These are phyloP conservation scores for Debaryomyces psychrophilus DNA, from an alignment of 1,139 yeast genomes.

Conservation along the genomic window DNA sequence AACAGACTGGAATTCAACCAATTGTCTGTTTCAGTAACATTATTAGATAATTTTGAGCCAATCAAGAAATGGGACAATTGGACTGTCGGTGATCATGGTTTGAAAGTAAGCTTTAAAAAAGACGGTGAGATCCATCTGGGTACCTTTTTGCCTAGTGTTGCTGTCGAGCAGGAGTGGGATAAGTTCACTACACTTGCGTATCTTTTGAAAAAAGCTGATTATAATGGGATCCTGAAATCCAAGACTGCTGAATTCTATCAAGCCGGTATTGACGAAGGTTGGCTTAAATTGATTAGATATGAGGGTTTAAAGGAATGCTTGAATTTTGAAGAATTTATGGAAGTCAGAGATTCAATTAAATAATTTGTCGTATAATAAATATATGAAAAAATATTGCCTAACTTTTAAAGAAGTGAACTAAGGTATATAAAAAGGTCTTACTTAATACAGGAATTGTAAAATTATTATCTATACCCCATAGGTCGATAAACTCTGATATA, in stretches of 20 bases:
- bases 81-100: conserved; percentile 83
- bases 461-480: conserved; percentile 83
- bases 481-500: conserved; percentile 80
- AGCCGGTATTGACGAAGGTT: conserved; percentile 36
- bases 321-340: conserved; percentile 30
- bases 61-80: conserved; percentile 63
- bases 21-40: conserved; percentile 57
- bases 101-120: conserved; percentile 55
- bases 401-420: conserved; percentile 32
- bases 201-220: conserved; percentile 72
- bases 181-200: conserved; percentile 69
- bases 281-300: conserved; percentile 40
- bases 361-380: background rate
- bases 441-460: conserved; percentile 90
- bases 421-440: conserved; percentile 60
- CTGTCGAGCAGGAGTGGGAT: conserved; percentile 87
- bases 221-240: conserved; percentile 20
- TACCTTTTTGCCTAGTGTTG: conserved; percentile 89
- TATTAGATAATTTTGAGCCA: conserved; percentile 61
- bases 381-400: background rate
- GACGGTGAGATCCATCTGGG: conserved; percentile 53
- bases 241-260: conserved; percentile 29
- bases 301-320: conserved; percentile 40
- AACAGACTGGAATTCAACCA: conserved; percentile 52
- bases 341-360: conserved; percentile 16